phyloP scores from a whole-genome alignment of 192 early-diverging fungal genomes.

The Backusella sp. region DNA sequence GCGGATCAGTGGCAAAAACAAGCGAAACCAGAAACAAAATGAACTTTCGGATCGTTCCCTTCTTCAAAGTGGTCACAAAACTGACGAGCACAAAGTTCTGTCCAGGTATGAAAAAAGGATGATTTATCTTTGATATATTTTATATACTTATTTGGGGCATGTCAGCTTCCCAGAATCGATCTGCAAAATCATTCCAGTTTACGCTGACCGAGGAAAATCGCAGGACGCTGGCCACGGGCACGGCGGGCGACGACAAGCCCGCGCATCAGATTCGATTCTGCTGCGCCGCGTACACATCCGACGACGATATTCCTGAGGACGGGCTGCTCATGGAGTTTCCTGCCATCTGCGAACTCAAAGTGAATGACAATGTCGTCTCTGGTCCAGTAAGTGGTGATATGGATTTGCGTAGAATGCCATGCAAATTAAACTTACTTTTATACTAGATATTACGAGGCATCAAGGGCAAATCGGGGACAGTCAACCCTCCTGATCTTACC shows the following conservation, averaged over 20 bases:
- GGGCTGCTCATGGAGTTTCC: slow-evolving; percentile 2
- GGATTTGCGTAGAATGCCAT: no score
- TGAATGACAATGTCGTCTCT: slow-evolving; percentile 6
- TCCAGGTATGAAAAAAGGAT: background rate
- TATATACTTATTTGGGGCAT: background rate
- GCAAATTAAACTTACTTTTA: no score
- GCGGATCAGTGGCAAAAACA: background rate
- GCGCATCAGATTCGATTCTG: slow-evolving; percentile 7
- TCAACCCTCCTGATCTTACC: slow-evolving; percentile 57
- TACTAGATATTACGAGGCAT: slow-evolving; percentile 48
- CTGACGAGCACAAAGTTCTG: background rate
- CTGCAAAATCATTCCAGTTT: background rate
- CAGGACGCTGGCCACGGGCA: background rate
- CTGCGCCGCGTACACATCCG: background rate
- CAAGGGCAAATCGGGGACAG: slow-evolving; percentile 58
- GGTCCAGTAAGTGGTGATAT: background rate
- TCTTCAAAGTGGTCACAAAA: background rate
- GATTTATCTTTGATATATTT: background rate
- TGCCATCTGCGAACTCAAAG: slow-evolving; percentile 7
- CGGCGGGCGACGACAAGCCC: background rate
- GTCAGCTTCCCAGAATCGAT: background rate
- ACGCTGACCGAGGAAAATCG: slow-evolving; percentile 6
- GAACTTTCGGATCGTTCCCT: background rate
- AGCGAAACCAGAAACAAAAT: background rate
- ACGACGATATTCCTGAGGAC: background rate